A percentile compares a stretch with the other conserved stretches of the same genome.
phyloP scores from a whole-genome alignment of 2,329 filamentous ascomycete genomes.

The Aaosphaeria pasadenensis region DNA sequence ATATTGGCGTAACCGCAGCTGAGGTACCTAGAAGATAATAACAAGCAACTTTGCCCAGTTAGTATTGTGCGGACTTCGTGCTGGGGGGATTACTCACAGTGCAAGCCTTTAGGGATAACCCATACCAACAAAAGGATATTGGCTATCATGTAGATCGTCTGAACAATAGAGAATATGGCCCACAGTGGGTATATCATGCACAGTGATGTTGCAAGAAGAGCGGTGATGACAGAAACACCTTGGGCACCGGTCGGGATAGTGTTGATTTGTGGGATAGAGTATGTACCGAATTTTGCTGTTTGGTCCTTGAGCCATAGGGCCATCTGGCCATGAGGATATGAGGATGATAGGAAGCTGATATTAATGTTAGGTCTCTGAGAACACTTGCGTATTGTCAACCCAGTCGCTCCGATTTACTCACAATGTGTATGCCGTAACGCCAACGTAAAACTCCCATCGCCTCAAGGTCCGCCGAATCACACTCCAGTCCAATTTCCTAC shows the following conservation, averaged over 20 bases:
- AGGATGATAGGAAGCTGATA: conserved; percentile 27
- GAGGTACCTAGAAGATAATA: conserved; percentile 36
- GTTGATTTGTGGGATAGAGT: conserved; percentile 50
- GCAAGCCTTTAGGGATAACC: conserved; percentile 47
- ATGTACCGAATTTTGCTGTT: conserved; percentile 32
- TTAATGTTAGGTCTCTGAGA: too few species aligned
- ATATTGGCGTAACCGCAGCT: conserved; percentile 31
- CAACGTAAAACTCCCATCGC: conserved; percentile 54
- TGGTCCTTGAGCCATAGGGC: conserved; percentile 53
- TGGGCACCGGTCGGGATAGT: conserved; percentile 49
- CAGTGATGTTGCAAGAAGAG: conserved; percentile 50
- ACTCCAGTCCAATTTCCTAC: conserved; percentile 41
- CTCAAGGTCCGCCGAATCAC: conserved; percentile 46
- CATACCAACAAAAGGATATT: conserved; percentile 49
- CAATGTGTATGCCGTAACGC: conserved; percentile 48
- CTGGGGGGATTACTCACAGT: conserved; percentile 19
- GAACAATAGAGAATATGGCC: conserved; percentile 46
- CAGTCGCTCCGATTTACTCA: conserved; percentile 21
- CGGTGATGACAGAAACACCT: conserved; percentile 48
- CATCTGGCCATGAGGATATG: conserved; percentile 50
- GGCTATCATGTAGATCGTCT: conserved; percentile 42
- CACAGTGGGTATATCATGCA: conserved; percentile 52
- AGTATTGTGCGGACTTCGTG: not conserved
- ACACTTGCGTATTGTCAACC: too few species aligned
- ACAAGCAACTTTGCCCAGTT: conserved; percentile 20